phyloP scores from a whole-genome alignment of 2,329 filamentous ascomycete species.

The Bipolaris victoriae region DNA sequence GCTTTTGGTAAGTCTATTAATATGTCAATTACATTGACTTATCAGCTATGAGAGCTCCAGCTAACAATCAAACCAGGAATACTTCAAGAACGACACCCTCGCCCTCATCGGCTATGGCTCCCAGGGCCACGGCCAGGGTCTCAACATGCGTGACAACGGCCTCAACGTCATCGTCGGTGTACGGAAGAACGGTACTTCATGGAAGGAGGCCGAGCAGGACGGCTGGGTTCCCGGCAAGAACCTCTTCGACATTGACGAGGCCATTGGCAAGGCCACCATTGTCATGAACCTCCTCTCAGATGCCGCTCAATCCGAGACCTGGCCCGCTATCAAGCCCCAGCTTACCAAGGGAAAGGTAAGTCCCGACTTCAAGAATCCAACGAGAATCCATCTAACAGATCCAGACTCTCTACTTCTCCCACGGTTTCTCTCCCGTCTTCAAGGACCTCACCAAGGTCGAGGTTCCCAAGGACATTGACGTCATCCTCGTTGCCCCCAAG shows the following conservation, averaged over 20 bases:
- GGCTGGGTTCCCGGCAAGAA: constrained; percentile 99
- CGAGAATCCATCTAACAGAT: constrained; percentile 15
- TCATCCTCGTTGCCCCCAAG: constrained; percentile 99
- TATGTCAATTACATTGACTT: constrained; percentile 21
- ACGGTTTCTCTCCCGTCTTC: constrained; percentile 99
- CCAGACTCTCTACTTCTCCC: constrained; percentile 99
- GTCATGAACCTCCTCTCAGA: constrained; percentile 99
- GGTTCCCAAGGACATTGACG: constrained; percentile 91
- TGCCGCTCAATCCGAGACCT: constrained; percentile 97
- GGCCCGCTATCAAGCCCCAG: constrained; percentile 97
- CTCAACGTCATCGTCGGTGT: constrained; percentile 99
- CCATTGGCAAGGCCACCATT: constrained; percentile 90
- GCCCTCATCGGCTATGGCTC: constrained; percentile 98
- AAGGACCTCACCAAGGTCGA: constrained; percentile 99
- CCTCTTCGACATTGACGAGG: constrained; percentile 97
- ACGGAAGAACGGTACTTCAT: constrained; percentile 96
- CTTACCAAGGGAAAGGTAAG: constrained; percentile 95
- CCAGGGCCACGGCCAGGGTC: constrained; percentile 97
- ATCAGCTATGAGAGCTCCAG: constrained; percentile 12
- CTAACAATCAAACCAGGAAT: constrained; percentile 68
- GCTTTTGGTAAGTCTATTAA: constrained; percentile 75
- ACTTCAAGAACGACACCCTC: constrained; percentile 99
- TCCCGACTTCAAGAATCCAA: constrained; percentile 28
- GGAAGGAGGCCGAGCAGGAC: constrained; percentile 96
- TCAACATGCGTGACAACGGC: constrained; percentile 99